Evolutionary conservation across 192 early-diverging fungal species (phyloP), one percentile per base, ranked within the genome.

Genomic region (Phycomyces blakesleeanus): DNA sequence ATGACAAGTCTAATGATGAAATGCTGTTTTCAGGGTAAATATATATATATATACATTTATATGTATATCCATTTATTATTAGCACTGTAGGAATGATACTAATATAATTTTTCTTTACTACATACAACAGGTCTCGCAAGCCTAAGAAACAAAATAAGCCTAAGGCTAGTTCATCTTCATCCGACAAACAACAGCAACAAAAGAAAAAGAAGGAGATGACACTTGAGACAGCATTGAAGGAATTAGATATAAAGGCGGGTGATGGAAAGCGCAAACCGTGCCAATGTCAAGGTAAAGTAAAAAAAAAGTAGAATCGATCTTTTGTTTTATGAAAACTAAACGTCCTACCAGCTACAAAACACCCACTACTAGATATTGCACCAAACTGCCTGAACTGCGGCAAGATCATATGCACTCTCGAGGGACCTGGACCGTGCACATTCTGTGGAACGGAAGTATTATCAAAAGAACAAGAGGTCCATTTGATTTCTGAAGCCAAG

Each of bases 311-410:
- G 1, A 7, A 7, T 34, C 29, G 7, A 34, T 34, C 29, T 34
- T 34, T 2, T 34, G 29, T 5, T 34, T 7, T 34, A 34, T 34
- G 29, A 34, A 34, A 34, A 40, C 26, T 21, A 15, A 7, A 12
- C 41, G 9, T 51, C 11, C 10, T 21, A n/a, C 1, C 60, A 83
- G 83, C 83, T 6, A 83, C 80, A 0, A 79, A 78, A 41, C 83
- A 85, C 66, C 66, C 71, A 24, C 53, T 85, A 29, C 62, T 83
- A 11, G 78, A 71, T 0, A 77, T 80, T 57, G 80, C 80, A 24
- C 82, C 82, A 1, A 84, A 84, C 40, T 84, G 82, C 57, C 58
- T 85, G 16, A 79, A 59, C 51, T 85, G 83, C 66, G 83, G 83
- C 3, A 83, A 83, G 59, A 85, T 85, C 51, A 83, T 85, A 15